Percentiles rank a stretch among this genome's conserved stretches.
These are phyloP conservation scores for Chytriomyces sp. DNA, from an alignment of 192 early-diverging fungal species.

Conservation along the genomic window DNA sequence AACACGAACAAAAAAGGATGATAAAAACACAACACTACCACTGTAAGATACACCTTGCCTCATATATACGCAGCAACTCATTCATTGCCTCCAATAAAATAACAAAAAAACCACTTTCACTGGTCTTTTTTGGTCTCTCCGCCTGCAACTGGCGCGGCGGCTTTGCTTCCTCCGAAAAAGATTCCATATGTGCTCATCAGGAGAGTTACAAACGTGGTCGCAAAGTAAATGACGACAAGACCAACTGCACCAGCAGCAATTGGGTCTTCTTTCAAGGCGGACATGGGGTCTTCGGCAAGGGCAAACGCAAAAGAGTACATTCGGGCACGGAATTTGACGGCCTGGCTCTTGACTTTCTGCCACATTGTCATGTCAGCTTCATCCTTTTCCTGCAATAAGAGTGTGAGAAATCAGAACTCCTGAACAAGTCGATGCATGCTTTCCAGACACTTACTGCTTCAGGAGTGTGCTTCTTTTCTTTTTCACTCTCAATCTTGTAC, in stretches of 20 bases:
- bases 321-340: slow-evolving; percentile 17
- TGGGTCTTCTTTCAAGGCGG: slow-evolving; percentile 49
- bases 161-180: neutral
- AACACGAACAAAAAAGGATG: no score
- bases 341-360: slow-evolving; percentile 34
- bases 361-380: slow-evolving; percentile 12
- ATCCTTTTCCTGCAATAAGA: neutral
- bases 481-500: slow-evolving; percentile 69
- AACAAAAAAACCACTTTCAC: no score
- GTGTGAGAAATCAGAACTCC: slow-evolving; percentile 1
- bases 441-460: neutral
- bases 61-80: no score
- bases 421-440: neutral
- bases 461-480: slow-evolving; percentile 57
- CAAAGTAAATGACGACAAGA: slow-evolving; percentile 17
- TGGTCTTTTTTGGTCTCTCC: neutral
- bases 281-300: slow-evolving; percentile 40
- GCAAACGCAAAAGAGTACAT: slow-evolving; percentile 36
- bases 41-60: no score
- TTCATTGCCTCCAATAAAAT: no score
- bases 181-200: neutral
- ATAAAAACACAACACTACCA: no score
- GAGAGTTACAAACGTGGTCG: slow-evolving; percentile 25
- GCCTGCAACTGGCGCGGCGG: neutral
- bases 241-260: slow-evolving; percentile 37